Evolutionary conservation across 176 grass and related monocot genomes (phyloP).

Genomic region (Musa itinerans): DNA sequence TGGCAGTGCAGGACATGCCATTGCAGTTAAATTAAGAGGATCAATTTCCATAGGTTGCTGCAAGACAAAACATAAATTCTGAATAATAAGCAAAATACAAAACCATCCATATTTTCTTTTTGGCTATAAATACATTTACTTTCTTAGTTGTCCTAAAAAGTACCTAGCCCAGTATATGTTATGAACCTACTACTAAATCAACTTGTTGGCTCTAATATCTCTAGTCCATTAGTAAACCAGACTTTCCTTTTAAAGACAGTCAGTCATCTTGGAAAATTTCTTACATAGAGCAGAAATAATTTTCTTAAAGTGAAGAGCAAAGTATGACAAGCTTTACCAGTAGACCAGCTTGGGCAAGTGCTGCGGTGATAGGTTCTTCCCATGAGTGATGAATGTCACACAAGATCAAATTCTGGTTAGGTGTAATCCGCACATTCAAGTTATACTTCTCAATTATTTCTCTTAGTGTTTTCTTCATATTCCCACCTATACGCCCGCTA

Average conservation of each 20-base stretch:
- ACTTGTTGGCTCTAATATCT: too few relatives aligned
- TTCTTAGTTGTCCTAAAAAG: too few relatives aligned
- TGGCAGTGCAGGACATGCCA: conserved; percentile 96
- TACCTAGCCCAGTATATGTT: too few relatives aligned
- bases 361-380: conserved; percentile 47
- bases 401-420: conserved; percentile 93
- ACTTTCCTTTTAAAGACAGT: background rate
- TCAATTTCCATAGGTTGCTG: conserved; percentile 81
- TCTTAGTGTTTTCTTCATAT: conserved; percentile 73
- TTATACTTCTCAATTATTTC: conserved; percentile 92
- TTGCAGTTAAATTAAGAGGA: conserved; percentile 80
- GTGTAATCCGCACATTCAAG: conserved; percentile 74
- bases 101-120: too few relatives aligned
- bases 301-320: background rate
- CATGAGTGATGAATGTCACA: conserved; percentile 70
- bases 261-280: background rate
- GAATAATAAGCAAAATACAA: background rate
- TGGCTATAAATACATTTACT: too few relatives aligned
- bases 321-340: conserved; percentile 41
- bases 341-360: conserved; percentile 78
- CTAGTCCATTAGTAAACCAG: background rate
- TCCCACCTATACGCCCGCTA: conserved; percentile 75
- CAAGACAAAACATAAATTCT: background rate
- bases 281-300: background rate
- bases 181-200: too few relatives aligned